Evolutionary conservation across 169 alveolate genomes (phyloP), one percentile per base, ranked within the genome.

Genomic region (Theileria parva): DNA sequence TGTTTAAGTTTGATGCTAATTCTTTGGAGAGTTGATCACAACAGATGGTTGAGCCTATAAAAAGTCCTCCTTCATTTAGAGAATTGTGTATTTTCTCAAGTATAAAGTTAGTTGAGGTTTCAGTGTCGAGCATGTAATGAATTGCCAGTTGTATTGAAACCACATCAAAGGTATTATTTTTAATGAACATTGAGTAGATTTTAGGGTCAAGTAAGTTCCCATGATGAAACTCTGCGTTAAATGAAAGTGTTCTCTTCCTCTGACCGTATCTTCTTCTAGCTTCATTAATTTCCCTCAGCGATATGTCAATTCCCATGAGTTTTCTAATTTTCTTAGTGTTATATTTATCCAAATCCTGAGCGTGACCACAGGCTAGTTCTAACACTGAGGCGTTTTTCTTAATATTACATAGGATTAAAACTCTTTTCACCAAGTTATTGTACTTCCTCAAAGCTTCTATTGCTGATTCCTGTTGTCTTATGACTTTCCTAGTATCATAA

Each of bases 61-160:
- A 95, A 63, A 87, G 88, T 15, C 98, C 97, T n/a, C 96, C 96
- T 7, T 91, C 92, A 25, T 89, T 91, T 74, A 95, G 77, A 65
- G 92, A 79, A 15, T 66, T 51, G 63, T 94, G 81, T 13, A 93
- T 93, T 79, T 95, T 93, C 27, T 78, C 69, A 80, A 96, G 88
- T 80, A 96, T 93, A 55, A 94, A 92, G 64, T 92, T 86, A 25
- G 97, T 87, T 61, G 92, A 87, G 74, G 87, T 90, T 81, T 95
- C 98, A 71, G 87, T 93, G 69, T 93, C 93, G 50, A 94, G 92
- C 73, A 95, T 93, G 76, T 96, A 96, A 86, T 96, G 99, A 85
- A 96, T 86, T 27, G 98, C 95, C 75, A 96, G 95, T 84, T 96
- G 96, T 50, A 96, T 95, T 60, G 97, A 87, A 21, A 95, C 96